These are phyloP conservation scores for Tetracentron sinense DNA, from an alignment of 164 flowering plant genomes.

Conservation along the genomic window DNA sequence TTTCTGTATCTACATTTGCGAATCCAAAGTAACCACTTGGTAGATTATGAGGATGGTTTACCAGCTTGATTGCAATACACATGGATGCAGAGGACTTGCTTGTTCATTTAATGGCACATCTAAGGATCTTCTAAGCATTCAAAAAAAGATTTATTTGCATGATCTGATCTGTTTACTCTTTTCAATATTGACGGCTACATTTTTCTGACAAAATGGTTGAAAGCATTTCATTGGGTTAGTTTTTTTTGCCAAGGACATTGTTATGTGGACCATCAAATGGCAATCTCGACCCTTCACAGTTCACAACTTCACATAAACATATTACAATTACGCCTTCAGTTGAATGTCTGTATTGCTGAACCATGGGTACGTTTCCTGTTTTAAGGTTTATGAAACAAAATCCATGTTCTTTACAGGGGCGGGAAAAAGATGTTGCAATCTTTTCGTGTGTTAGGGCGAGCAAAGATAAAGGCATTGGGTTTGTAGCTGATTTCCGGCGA, in stretches of 20 bases:
- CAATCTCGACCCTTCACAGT: not conserved
- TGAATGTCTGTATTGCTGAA: not conserved
- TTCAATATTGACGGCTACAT: no score
- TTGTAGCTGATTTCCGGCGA: slow-evolving; percentile 72
- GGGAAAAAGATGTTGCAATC: slow-evolving; percentile 92
- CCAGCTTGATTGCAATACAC: no score
- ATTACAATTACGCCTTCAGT: not conserved
- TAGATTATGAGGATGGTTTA: not conserved
- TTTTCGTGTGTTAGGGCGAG: slow-evolving; percentile 93
- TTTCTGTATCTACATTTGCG: not conserved
- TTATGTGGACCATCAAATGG: not conserved
- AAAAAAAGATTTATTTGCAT: no score
- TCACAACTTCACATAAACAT: not conserved
- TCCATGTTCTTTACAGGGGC: slow-evolving; percentile 46
- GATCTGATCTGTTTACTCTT: no score
- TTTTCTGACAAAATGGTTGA: no score
- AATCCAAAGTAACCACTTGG: not conserved
- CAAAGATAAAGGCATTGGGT: slow-evolving; percentile 65
- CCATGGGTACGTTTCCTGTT: not conserved
- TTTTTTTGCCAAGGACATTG: slow-evolving; percentile 1
- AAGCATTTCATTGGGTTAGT: not conserved
- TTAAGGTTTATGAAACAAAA: not conserved
- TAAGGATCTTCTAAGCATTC: no score
- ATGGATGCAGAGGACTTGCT: not conserved
- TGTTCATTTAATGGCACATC: not conserved